Evolutionary conservation across 225 moss, liverwort and hornwort genomes (phyloP).

Genomic region (Physcomitrium patens): DNA sequence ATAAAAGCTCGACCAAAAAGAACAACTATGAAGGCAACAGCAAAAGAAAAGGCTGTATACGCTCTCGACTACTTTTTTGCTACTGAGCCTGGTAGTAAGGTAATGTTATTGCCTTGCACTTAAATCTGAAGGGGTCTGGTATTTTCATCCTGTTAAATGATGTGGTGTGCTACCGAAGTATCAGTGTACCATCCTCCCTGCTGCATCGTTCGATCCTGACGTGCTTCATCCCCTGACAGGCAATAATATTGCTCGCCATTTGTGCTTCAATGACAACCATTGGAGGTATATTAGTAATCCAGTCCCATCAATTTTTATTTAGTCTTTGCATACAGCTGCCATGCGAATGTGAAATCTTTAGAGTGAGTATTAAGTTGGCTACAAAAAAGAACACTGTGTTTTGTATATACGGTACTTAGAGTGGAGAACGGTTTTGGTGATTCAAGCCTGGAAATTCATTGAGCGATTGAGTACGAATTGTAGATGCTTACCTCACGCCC

Average conservation of each 20-base stretch:
- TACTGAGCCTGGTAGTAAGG: conserved; percentile 59
- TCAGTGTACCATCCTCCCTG: not conserved
- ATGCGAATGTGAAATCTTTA: too few species aligned
- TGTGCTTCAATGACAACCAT: conserved; percentile 57
- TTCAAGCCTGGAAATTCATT: not conserved
- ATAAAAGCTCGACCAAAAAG: conserved; percentile 48
- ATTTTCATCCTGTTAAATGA: not conserved
- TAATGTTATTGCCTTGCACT: conserved; percentile 1
- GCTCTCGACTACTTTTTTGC: conserved; percentile 61
- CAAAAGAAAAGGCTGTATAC: conserved; percentile 46
- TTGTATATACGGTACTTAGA: not conserved
- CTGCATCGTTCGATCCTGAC: not conserved
- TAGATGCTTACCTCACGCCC: not conserved
- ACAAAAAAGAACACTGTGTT: not conserved
- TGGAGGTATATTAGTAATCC: conserved; percentile 43
- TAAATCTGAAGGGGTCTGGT: not conserved
- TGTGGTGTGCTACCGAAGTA: not conserved
- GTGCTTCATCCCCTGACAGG: conserved; percentile 37
- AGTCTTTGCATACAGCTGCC: too few species aligned
- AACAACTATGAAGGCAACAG: conserved; percentile 29
- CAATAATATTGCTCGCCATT: conserved; percentile 50
- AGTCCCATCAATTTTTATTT: conserved; percentile 5
- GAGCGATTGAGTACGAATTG: not conserved
- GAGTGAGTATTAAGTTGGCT: not conserved
- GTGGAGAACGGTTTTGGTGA: not conserved